phyloP scores from a whole-genome alignment of 176 grass and related monocot species.

The Bromus sterilis region DNA sequence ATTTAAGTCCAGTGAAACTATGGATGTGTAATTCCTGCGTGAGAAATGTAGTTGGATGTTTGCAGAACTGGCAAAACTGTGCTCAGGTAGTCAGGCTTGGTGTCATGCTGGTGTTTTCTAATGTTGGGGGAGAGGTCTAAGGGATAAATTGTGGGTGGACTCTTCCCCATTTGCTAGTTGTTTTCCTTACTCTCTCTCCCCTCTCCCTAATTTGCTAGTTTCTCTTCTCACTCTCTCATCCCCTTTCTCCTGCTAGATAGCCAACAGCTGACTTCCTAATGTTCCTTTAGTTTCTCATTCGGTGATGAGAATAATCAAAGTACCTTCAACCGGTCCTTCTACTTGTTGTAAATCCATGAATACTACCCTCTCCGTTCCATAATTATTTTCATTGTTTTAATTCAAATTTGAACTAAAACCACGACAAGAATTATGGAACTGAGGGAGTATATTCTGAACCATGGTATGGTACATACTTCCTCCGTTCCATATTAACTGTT shows the following conservation, averaged over 20 bases:
- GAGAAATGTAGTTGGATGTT: not conserved
- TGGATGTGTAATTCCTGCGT: not conserved
- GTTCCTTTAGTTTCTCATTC: not conserved
- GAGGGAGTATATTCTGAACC: not conserved
- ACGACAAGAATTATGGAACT: too few species aligned
- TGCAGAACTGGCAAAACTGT: not conserved
- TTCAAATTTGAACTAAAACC: too few species aligned
- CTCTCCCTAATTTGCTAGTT: not conserved
- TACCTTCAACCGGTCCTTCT: not conserved
- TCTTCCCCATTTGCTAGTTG: not conserved
- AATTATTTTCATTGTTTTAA: too few species aligned
- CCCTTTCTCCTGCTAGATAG: not conserved
- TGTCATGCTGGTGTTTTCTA: not conserved
- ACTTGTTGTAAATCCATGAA: not conserved
- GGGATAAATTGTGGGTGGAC: not conserved
- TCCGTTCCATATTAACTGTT: too few species aligned
- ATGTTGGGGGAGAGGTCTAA: not conserved
- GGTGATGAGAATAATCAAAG: not conserved
- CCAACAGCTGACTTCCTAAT: not conserved
- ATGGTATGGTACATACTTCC: not conserved
- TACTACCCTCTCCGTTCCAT: too few species aligned
- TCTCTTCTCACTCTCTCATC: not conserved
- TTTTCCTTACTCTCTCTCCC: not conserved
- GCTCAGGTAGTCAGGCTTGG: not conserved
- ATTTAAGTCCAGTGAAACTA: not conserved